Conservation (phyloP, 2,329 filamentous ascomycete genomes). For the Neonectria coccinea region DNA sequence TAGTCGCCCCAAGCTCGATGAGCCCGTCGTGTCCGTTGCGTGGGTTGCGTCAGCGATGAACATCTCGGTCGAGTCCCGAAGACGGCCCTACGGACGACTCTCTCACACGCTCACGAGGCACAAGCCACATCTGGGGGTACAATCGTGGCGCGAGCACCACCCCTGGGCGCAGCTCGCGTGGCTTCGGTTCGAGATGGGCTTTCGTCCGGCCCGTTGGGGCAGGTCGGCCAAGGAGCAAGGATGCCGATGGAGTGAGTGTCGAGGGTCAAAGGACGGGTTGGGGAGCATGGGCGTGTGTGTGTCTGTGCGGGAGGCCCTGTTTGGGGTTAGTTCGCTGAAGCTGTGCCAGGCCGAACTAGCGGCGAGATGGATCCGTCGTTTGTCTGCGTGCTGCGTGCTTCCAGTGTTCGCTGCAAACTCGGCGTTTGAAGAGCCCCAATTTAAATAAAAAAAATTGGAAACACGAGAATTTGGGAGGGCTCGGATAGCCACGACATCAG, state of each 20-base stretch:
- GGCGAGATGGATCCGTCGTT: conserved; percentile 30
- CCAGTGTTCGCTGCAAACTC: conserved; percentile 34
- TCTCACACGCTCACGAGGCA: neutral
- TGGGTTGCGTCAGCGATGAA: conserved; percentile 29
- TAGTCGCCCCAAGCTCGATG: neutral
- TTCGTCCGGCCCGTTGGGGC: conserved; percentile 44
- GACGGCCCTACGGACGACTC: conserved; percentile 34
- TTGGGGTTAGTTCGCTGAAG: conserved; percentile 26
- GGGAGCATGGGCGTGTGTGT: conserved; percentile 20
- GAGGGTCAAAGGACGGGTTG: conserved; percentile 28
- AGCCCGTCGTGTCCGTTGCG: conserved; percentile 25
- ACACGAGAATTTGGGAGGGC: conserved; percentile 9
- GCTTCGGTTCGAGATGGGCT: conserved; percentile 42
- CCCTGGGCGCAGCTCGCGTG: conserved; percentile 28
- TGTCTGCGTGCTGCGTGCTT: neutral
- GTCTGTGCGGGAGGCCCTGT: conserved; percentile 25
- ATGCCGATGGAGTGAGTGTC: conserved; percentile 25
- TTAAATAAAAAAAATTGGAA: too few relatives aligned
- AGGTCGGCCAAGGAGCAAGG: conserved; percentile 37
- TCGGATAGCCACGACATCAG: neutral
- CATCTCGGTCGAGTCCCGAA: conserved; percentile 45
- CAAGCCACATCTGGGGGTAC: neutral
- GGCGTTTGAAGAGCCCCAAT: conserved; percentile 30
- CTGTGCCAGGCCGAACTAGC: conserved; percentile 32
- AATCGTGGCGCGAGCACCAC: conserved; percentile 27